A percentile compares a stretch with the other conserved stretches of the same genome.
phyloP scores from a whole-genome alignment of 1,284 basidiomycete species.

The Leccinum variabile region DNA sequence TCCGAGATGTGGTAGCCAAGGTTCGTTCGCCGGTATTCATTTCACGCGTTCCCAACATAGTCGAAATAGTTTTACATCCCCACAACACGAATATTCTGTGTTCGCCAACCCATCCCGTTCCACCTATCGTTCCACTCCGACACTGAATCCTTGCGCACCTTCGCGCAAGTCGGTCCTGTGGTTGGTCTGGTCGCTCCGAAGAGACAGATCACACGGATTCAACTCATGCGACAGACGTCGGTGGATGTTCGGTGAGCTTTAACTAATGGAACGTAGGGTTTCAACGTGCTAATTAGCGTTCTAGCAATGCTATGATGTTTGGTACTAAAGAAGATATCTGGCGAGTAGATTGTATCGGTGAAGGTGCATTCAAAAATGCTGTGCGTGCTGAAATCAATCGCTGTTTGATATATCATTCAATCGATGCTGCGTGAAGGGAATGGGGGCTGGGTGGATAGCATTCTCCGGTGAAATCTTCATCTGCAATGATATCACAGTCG shows the following conservation, averaged over 20 bases:
- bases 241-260: constrained; percentile 61
- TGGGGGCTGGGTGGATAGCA: constrained; percentile 57
- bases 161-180: constrained; percentile 57
- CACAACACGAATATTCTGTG: constrained; percentile 55
- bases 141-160: constrained; percentile 54
- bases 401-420: neutral
- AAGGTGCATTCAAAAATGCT: constrained; percentile 55
- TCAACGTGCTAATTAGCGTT: constrained; percentile 8
- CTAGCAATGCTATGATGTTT: constrained; percentile 37
- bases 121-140: constrained; percentile 59
- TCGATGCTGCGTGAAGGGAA: constrained; percentile 44
- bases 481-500: constrained; percentile 46
- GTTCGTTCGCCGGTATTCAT: constrained; percentile 27
- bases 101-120: constrained; percentile 62
- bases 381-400: constrained; percentile 40
- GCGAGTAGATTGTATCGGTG: constrained; percentile 62
- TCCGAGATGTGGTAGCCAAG: constrained; percentile 46
- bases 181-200: constrained; percentile 36
- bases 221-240: constrained; percentile 62
- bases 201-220: constrained; percentile 52
- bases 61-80: constrained; percentile 51
- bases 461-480: constrained; percentile 63
- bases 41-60: neutral
- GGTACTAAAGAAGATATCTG: constrained; percentile 69
- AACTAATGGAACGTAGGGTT: neutral